Evolutionary conservation across 257 asterid species (phyloP).

Genomic region (Gentiana dahurica): DNA sequence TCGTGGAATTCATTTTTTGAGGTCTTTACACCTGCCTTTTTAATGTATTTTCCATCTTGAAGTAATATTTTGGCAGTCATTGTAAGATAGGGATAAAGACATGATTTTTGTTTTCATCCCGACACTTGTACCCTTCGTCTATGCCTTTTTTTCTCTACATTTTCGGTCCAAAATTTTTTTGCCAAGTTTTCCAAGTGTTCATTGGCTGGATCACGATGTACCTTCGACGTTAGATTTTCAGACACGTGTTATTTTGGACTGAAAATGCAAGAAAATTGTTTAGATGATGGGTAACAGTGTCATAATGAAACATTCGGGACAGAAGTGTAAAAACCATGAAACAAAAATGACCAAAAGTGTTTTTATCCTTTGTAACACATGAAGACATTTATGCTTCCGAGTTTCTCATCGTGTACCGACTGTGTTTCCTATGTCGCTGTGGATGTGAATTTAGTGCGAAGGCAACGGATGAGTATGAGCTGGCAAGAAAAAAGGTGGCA

Average conservation of each 20-base stretch:
- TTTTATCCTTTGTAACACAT: background rate
- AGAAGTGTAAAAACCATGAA: background rate
- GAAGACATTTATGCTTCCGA: background rate
- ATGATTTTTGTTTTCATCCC: no score
- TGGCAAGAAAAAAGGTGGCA: slow-evolving; percentile 86
- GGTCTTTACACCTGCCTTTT: slow-evolving; percentile 24
- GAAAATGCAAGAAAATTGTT: no score
- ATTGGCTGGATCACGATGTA: no score
- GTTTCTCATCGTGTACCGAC: no score
- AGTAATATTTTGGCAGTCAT: background rate
- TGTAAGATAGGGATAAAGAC: no score
- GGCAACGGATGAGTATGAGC: slow-evolving; percentile 87
- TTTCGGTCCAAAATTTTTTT: no score
- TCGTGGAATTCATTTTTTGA: slow-evolving; percentile 87
- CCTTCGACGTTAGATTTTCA: no score
- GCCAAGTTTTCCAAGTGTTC: no score
- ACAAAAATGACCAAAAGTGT: background rate
- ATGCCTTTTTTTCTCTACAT: background rate
- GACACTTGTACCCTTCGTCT: background rate
- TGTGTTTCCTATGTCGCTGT: no score
- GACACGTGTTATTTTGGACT: no score
- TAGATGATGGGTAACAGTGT: no score
- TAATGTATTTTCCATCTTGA: background rate
- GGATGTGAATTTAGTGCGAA: slow-evolving; percentile 40
- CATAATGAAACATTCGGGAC: no score